A percentile compares a stretch with the other conserved stretches of the same genome.
Evolutionary conservation across 2,329 filamentous ascomycete genomes (phyloP).

Genomic region (Sporothrix dimorphospora): DNA sequence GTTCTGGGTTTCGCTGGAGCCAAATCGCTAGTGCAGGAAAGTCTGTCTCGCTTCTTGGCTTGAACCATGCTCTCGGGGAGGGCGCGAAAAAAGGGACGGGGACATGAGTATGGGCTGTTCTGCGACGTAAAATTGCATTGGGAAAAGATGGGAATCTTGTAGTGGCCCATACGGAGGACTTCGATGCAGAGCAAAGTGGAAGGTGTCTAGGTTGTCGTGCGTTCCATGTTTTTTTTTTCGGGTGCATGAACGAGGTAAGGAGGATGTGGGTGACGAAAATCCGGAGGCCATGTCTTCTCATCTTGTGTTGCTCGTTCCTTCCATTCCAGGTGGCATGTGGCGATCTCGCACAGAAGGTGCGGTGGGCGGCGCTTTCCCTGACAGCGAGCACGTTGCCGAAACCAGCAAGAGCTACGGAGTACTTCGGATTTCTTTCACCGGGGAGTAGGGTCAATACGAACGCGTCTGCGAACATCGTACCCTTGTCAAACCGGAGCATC

Average conservation of each 20-base stretch:
- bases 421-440: neutral
- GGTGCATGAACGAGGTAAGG: neutral
- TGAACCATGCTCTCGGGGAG: slow-evolving; percentile 14
- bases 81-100: neutral
- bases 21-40: neutral
- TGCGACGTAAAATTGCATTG: slow-evolving; percentile 1
- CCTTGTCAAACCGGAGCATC: neutral
- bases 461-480: neutral
- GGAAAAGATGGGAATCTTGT: slow-evolving; percentile 15
- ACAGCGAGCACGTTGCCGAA: slow-evolving; percentile 2
- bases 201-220: slow-evolving; percentile 1
- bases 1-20: neutral
- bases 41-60: slow-evolving; percentile 8
- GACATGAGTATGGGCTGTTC: neutral
- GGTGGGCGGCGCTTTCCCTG: neutral
- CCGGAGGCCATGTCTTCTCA: neutral
- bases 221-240: neutral
- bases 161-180: neutral
- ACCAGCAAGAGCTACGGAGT: slow-evolving; percentile 1
- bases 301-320: neutral
- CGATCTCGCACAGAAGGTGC: neutral
- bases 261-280: slow-evolving; percentile 6
- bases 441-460: neutral
- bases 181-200: neutral
- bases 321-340: neutral